Conservation (phyloP, 2,329 filamentous ascomycete genomes). For the Talaromyces sp. region DNA sequence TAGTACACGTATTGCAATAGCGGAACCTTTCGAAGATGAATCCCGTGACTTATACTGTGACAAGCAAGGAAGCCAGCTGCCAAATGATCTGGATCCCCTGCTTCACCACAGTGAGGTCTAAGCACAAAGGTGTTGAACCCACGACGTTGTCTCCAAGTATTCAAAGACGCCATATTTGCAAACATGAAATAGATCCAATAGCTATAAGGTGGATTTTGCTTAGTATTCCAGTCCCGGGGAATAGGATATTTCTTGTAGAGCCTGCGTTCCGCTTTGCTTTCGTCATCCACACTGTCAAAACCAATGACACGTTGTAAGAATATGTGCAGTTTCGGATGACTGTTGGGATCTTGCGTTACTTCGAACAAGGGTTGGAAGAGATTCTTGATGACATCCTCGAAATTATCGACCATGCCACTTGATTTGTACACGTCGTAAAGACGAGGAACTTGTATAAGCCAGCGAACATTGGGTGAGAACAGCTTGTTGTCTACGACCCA, state of each 20-base stretch:
- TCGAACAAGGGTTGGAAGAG: conserved; percentile 93
- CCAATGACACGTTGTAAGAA: conserved; percentile 95
- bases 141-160: conserved; percentile 82
- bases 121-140: conserved; percentile 95
- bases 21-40: conserved; percentile 89
- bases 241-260: conserved; percentile 95
- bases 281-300: conserved; percentile 96
- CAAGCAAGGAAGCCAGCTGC: conserved; percentile 88
- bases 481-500: conserved; percentile 99
- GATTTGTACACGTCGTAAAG: conserved; percentile 95
- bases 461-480: conserved; percentile 95
- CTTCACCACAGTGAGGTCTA: conserved; percentile 92
- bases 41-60: conserved; percentile 94
- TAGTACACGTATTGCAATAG: conserved; percentile 97
- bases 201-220: conserved; percentile 95
- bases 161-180: conserved; percentile 88
- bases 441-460: conserved; percentile 92
- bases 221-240: conserved; percentile 81
- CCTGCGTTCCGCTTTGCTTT: conserved; percentile 91
- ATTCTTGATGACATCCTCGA: conserved; percentile 85
- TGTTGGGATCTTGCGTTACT: conserved; percentile 80
- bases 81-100: conserved; percentile 93
- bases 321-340: conserved; percentile 87
- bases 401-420: conserved; percentile 79
- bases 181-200: conserved; percentile 99